A percentile compares a stretch with the other conserved stretches of the same genome.
These are phyloP conservation scores for Phytophthora rubi DNA, from an alignment of 352 stramenopile genomes.

Conservation along the genomic window DNA sequence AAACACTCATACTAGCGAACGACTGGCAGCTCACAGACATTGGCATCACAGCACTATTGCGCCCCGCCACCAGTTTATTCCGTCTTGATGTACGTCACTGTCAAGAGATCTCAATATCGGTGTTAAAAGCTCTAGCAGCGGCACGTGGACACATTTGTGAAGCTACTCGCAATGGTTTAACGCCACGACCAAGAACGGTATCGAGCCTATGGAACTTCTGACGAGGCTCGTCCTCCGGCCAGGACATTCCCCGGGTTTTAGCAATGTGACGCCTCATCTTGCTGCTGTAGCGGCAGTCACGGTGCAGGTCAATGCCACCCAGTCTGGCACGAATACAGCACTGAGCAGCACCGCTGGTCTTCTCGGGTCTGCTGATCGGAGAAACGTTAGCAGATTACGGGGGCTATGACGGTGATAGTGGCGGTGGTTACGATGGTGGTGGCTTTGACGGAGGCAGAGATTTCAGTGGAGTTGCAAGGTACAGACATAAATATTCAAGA, in stretches of 20 bases:
- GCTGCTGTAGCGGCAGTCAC: conserved; percentile 5
- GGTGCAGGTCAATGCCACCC: conserved; percentile 20
- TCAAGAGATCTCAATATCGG: conserved; percentile 58
- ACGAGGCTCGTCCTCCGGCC: too few relatives aligned
- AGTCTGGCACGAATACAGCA: conserved; percentile 49
- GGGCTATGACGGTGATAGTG: conserved; percentile 15
- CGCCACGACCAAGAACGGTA: conserved; percentile 35
- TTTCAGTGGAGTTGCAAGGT: conserved; percentile 38
- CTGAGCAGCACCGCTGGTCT: conserved; percentile 56
- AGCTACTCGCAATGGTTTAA: conserved; percentile 48
- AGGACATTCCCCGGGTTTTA: too few relatives aligned
- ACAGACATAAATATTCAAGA: conserved; percentile 23
- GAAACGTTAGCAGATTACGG: conserved; percentile 43
- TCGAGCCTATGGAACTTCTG: too few relatives aligned
- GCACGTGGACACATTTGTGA: conserved; percentile 44
- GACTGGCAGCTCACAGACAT: conserved; percentile 78
- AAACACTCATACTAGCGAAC: conserved; percentile 66
- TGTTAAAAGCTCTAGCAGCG: conserved; percentile 45
- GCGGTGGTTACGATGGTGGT: conserved; percentile 20
- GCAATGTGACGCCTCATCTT: too few relatives aligned
- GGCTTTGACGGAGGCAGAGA: conserved; percentile 33
- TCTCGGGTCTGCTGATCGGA: conserved; percentile 50
- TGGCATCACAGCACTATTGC: conserved; percentile 38
- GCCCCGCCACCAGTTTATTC: conserved; percentile 38
- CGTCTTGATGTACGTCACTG: conserved; percentile 68